These are phyloP conservation scores for Asterophora lycoperdoides DNA, from an alignment of 768 basidiomycete species.

Conservation along the genomic window DNA sequence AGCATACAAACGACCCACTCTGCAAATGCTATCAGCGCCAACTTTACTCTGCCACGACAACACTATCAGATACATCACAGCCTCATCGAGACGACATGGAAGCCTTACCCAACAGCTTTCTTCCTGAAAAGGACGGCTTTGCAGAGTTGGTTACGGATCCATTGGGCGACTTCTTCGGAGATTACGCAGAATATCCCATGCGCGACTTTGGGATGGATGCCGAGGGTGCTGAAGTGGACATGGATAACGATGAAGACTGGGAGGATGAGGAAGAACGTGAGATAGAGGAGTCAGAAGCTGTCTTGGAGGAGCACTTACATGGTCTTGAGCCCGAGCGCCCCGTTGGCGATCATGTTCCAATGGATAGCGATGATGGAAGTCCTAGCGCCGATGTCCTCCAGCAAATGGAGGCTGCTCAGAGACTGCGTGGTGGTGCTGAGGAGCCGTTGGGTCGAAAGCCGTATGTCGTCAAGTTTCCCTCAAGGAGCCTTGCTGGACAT, in stretches of 20 bases:
- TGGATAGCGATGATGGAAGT: neutral
- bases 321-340: neutral
- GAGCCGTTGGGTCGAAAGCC: neutral
- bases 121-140: neutral
- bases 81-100: too few species aligned
- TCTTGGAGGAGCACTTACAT: neutral
- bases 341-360: neutral
- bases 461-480: constrained; percentile 6
- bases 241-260: neutral
- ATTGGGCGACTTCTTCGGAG: neutral
- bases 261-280: neutral
- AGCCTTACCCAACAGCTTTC: neutral
- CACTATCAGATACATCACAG: too few species aligned
- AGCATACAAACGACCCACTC: too few species aligned
- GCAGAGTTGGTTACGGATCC: neutral
- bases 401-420: neutral
- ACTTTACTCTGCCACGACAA: too few species aligned
- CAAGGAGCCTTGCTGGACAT: neutral
- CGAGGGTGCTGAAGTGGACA: neutral
- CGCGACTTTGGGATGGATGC: neutral
- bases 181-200: neutral
- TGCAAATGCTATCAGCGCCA: too few species aligned
- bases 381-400: neutral
- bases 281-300: neutral
- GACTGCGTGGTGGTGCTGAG: constrained; percentile 1